Conservation (phyloP, 2,329 filamentous ascomycete genomes). For the Raffaelea ambrosiae region DNA sequence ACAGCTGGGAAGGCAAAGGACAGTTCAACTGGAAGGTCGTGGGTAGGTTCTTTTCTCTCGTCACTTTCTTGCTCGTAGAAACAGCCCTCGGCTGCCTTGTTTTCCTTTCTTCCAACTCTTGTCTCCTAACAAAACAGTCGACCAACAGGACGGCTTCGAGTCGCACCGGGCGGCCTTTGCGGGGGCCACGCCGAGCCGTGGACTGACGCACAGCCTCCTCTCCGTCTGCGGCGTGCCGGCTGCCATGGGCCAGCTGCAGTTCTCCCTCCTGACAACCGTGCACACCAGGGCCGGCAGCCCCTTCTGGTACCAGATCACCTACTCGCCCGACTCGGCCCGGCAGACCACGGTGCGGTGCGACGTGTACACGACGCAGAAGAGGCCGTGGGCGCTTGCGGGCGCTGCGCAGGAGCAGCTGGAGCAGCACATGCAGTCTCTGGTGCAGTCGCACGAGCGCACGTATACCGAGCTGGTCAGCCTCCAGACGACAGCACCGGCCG, state of each 20-base stretch:
- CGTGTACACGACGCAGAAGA: neutral
- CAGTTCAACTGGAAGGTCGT: slow-evolving; percentile 6
- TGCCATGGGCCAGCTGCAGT: neutral
- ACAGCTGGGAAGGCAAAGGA: neutral
- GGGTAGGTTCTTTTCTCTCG: neutral
- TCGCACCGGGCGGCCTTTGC: neutral
- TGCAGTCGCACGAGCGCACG: neutral
- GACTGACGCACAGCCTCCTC: neutral
- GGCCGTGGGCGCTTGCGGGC: neutral
- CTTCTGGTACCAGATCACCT: slow-evolving; percentile 2
- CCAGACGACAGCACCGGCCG: too few relatives aligned
- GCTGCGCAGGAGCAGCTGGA: neutral
- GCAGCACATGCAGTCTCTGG: neutral
- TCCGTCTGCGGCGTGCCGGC: neutral
- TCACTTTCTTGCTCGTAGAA: too few relatives aligned
- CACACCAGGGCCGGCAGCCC: neutral
- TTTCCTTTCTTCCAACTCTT: neutral
- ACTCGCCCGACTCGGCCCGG: neutral
- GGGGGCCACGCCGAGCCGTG: neutral
- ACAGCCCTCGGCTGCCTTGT: neutral
- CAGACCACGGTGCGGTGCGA: slow-evolving; percentile 2
- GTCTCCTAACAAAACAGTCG: neutral
- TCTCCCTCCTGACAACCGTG: neutral
- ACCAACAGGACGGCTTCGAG: neutral
- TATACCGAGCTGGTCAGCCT: neutral